A percentile compares a stretch with the other conserved stretches of the same genome.
Evolutionary conservation across 345 rosid genomes (phyloP).

Genomic region (Luvunga scandens): DNA sequence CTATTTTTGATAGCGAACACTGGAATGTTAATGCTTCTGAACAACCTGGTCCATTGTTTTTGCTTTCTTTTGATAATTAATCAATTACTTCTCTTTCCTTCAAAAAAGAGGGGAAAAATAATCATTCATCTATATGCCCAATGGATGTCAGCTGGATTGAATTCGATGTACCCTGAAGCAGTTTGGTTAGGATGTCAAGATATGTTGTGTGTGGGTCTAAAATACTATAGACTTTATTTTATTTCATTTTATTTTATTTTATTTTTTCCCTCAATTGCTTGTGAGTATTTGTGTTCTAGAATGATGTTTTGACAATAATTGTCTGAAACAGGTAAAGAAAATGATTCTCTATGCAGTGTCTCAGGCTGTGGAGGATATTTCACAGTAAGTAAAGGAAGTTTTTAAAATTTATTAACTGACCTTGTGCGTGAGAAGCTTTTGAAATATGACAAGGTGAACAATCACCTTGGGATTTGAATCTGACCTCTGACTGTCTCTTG

Average conservation of each 20-base stretch:
- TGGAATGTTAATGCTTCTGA: background rate
- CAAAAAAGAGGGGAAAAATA: too few relatives aligned
- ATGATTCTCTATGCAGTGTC: slow-evolving; percentile 43
- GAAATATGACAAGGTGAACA: background rate
- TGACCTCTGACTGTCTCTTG: background rate
- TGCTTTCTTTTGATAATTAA: too few relatives aligned
- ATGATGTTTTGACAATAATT: background rate
- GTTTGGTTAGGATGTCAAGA: background rate
- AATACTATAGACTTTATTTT: background rate
- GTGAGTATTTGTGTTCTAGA: background rate
- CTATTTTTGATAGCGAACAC: background rate
- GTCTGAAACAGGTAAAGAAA: slow-evolving; percentile 49
- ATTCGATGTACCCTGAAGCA: background rate
- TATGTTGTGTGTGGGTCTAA: background rate
- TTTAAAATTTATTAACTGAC: background rate
- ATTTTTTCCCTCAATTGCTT: too few relatives aligned
- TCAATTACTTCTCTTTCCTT: background rate
- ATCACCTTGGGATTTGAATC: background rate
- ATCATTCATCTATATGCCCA: background rate
- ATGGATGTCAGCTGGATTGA: background rate
- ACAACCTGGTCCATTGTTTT: background rate
- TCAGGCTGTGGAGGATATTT: slow-evolving; percentile 21
- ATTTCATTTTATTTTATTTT: background rate
- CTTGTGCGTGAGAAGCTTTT: background rate
- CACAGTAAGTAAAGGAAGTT: slow-evolving; percentile 6